Evolutionary conservation across 352 stramenopile genomes (phyloP).

Genomic region (Ophiocytium majus): DNA sequence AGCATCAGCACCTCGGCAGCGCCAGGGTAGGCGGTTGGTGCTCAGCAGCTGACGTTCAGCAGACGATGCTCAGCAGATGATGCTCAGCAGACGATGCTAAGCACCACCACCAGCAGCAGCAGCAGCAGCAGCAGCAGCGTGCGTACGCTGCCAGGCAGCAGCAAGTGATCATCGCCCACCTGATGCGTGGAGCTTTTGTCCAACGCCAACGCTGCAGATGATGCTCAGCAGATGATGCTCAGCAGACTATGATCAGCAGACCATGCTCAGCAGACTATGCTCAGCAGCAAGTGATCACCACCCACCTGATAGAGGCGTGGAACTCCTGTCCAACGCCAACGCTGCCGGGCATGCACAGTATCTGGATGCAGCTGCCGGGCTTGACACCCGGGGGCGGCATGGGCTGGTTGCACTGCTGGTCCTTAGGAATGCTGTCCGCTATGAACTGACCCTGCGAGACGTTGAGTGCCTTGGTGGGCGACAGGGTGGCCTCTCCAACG

Average conservation of each 20-base stretch:
- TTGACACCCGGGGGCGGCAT: conserved; percentile 14
- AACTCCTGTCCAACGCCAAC: neutral
- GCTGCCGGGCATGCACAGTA: neutral
- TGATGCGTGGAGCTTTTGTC: too few relatives aligned
- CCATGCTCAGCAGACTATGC: too few relatives aligned
- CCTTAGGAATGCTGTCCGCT: neutral
- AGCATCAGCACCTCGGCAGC: too few relatives aligned
- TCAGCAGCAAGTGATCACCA: neutral
- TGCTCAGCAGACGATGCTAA: too few relatives aligned
- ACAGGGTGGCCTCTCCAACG: neutral
- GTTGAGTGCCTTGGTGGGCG: conserved; percentile 13
- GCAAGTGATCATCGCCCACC: neutral
- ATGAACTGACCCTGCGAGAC: neutral
- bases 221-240: too few relatives aligned
- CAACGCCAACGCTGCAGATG: too few relatives aligned
- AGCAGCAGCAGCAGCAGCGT: neutral
- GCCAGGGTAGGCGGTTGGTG: too few relatives aligned
- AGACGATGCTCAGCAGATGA: too few relatives aligned
- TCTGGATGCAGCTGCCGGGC: neutral
- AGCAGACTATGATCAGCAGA: too few relatives aligned
- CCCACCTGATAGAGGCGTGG: conserved; percentile 14
- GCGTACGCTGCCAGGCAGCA: neutral
- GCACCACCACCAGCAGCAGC: too few relatives aligned
- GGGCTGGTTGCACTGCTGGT: neutral
- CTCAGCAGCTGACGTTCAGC: too few relatives aligned